Evolutionary conservation across 192 early-diverging fungal genomes (phyloP).

Genomic region (Coemansia sp.): DNA sequence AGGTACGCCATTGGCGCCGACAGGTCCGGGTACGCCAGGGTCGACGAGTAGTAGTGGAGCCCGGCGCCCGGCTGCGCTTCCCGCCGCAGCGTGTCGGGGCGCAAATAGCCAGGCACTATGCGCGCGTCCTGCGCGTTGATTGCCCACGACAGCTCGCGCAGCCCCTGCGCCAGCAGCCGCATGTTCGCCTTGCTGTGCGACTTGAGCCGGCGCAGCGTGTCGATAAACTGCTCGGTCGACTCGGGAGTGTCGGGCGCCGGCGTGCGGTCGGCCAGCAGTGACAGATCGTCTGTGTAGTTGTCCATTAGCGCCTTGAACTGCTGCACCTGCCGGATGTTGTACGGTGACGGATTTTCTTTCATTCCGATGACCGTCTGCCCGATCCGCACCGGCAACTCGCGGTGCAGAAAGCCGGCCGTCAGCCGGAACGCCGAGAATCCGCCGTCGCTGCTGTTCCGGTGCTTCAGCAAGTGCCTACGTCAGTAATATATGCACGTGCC

Average conservation of each 20-base stretch:
- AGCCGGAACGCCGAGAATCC: constrained; percentile 44
- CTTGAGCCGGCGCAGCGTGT: constrained; percentile 39
- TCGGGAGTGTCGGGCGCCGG: constrained; percentile 31
- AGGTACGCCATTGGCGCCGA: constrained; percentile 48
- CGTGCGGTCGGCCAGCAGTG: constrained; percentile 32
- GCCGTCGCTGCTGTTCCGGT: constrained; percentile 40
- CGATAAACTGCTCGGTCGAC: constrained; percentile 41
- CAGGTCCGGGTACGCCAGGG: constrained; percentile 37
- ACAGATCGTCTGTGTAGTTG: constrained; percentile 55
- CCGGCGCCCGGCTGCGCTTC: background rate
- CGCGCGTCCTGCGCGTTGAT: constrained; percentile 38
- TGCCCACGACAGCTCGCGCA: constrained; percentile 47
- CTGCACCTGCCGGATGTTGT: constrained; percentile 44
- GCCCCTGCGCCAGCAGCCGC: constrained; percentile 36
- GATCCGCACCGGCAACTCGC: constrained; percentile 59
- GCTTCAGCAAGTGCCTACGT: constrained; percentile 36
- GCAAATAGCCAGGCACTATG: constrained; percentile 28
- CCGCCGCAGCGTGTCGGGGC: constrained; percentile 1
- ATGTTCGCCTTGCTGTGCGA: constrained; percentile 32
- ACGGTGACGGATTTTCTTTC: constrained; percentile 42
- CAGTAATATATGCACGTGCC: background rate
- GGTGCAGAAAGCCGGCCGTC: constrained; percentile 56
- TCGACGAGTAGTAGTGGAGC: constrained; percentile 32
- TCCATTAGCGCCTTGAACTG: constrained; percentile 52
- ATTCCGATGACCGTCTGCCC: constrained; percentile 55